Percentiles rank a stretch among this genome's conserved stretches.
These are phyloP conservation scores for Yarrowia yakushimensis DNA, from an alignment of 805 yeast genomes.

Conservation along the genomic window DNA sequence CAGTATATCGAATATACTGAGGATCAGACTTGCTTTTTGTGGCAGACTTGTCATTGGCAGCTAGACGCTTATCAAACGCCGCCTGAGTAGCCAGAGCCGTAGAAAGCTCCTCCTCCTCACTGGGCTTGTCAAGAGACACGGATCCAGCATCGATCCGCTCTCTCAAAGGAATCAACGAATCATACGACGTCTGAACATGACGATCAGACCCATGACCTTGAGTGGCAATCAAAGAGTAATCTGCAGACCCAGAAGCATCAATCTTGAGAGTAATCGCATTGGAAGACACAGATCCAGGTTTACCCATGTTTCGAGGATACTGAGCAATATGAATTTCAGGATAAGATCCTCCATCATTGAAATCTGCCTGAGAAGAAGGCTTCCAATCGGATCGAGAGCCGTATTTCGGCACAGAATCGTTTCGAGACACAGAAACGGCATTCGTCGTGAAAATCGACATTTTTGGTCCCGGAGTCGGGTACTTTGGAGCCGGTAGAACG, in stretches of 20 bases:
- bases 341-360: constrained; percentile 39
- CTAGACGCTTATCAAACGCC: constrained; percentile 52
- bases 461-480: constrained; percentile 17
- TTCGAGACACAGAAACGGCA: neutral
- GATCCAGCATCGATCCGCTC: constrained; percentile 42
- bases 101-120: constrained; percentile 45
- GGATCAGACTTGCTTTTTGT: constrained; percentile 38
- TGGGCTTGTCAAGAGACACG: constrained; percentile 45
- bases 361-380: constrained; percentile 33
- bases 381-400: constrained; percentile 34
- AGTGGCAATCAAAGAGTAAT: constrained; percentile 37
- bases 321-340: constrained; percentile 39
- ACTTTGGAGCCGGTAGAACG: neutral
- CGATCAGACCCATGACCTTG: constrained; percentile 37
- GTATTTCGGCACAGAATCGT: constrained; percentile 30
- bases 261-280: constrained; percentile 36
- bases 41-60: constrained; percentile 35
- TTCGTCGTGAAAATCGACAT: constrained; percentile 10
- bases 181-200: constrained; percentile 47
- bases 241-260: constrained; percentile 35
- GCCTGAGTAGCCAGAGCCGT: constrained; percentile 55
- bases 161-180: constrained; percentile 61
- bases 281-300: constrained; percentile 21
- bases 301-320: constrained; percentile 38
- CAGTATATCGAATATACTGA: constrained; percentile 47